These are phyloP conservation scores for Pterocarpus macrocarpus DNA, from an alignment of 306 rosid genomes.

Conservation along the genomic window DNA sequence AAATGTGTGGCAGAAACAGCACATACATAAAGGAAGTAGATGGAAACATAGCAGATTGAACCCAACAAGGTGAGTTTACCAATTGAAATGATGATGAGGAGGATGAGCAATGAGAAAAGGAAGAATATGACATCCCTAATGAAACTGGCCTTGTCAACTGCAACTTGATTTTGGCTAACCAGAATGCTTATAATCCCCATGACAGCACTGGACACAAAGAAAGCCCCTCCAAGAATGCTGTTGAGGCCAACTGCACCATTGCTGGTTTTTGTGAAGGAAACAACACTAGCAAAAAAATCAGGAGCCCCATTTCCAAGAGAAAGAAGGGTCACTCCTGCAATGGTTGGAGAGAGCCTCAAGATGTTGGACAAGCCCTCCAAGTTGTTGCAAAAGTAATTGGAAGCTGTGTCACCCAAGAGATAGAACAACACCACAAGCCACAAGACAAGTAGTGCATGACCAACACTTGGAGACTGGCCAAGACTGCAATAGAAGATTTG, in stretches of 20 bases:
- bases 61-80: conserved; percentile 69
- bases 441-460: conserved; percentile 50
- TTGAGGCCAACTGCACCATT: conserved; percentile 74
- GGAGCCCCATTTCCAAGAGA: conserved; percentile 94
- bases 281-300: conserved; percentile 80
- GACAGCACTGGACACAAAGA: conserved; percentile 71
- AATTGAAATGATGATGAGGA: conserved; percentile 59
- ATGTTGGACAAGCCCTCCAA: conserved; percentile 70
- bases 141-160: conserved; percentile 65
- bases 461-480: conserved; percentile 58
- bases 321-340: conserved; percentile 93
- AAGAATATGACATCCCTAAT: conserved; percentile 68
- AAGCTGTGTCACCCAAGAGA: conserved; percentile 82
- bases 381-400: conserved; percentile 78
- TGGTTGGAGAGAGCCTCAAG: conserved; percentile 76
- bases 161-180: conserved; percentile 44
- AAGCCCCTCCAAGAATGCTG: conserved; percentile 80
- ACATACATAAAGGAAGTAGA: conserved; percentile 74
- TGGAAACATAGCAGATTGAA: conserved; percentile 62
- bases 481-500: conserved; percentile 70
- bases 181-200: conserved; percentile 72
- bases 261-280: conserved; percentile 66
- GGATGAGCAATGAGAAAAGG: conserved; percentile 63
- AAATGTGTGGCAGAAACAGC: conserved; percentile 67
- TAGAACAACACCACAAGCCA: conserved; percentile 87